phyloP scores from a whole-genome alignment of 2,329 filamentous ascomycete species.

The Aspergillus quadrilineatus region DNA sequence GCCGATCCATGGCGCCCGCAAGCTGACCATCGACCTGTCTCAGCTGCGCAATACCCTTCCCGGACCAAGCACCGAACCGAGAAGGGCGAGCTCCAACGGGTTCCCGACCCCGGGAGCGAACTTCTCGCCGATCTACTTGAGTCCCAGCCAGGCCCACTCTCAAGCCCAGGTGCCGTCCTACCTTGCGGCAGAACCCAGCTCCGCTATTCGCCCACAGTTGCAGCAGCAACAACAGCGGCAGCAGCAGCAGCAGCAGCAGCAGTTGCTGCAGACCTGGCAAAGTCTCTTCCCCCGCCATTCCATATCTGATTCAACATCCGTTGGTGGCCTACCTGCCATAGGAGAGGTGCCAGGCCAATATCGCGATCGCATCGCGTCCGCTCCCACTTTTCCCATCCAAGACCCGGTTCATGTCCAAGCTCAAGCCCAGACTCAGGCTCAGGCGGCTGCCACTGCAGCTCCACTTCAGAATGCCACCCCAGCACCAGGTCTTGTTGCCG shows the following conservation, averaged over 20 bases:
- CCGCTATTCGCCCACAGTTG: conserved; percentile 2
- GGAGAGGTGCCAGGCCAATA: conserved; percentile 25
- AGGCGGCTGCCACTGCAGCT: conserved; percentile 9
- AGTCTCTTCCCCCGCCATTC: conserved; percentile 23
- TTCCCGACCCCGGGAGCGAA: conserved; percentile 26
- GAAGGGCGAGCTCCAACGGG: conserved; percentile 20
- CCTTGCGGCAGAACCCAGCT: conserved; percentile 21
- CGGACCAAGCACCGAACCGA: conserved; percentile 30
- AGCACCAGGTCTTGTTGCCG: not conserved
- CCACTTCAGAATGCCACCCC: not conserved
- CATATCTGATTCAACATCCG: conserved; percentile 21
- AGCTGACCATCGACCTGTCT: conserved; percentile 39
- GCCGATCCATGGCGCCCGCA: conserved; percentile 31
- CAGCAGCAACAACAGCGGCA: conserved; percentile 6
- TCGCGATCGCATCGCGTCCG: conserved; percentile 35
- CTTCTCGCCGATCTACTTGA: conserved; percentile 26
- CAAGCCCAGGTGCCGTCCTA: conserved; percentile 30
- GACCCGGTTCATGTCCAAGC: conserved; percentile 13
- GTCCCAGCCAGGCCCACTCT: conserved; percentile 19
- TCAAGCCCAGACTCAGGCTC: not conserved
- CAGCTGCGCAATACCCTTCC: conserved; percentile 30
- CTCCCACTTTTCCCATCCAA: conserved; percentile 32
- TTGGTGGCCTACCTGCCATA: conserved; percentile 17
- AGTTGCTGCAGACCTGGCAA: conserved; percentile 24
- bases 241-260: conserved; percentile 7